Conservation (phyloP, 2,329 filamentous ascomycete genomes). For the Apiospora koreana region DNA sequence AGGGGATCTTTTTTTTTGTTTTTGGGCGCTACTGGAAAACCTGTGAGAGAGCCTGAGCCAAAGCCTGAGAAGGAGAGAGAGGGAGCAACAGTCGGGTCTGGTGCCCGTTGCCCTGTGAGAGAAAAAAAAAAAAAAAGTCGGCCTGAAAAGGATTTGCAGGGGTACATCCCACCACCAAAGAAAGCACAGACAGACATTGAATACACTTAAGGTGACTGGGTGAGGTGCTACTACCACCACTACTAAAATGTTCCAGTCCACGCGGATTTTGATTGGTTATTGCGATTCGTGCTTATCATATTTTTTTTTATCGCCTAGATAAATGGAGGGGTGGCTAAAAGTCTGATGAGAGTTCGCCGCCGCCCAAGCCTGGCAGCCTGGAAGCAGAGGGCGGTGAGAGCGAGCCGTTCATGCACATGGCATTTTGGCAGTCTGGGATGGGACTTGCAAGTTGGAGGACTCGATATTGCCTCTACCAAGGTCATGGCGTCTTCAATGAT, state of each 20-base stretch:
- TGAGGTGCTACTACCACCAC: too few relatives aligned
- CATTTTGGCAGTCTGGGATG: conserved; percentile 2
- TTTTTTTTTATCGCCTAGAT: background rate
- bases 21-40: background rate
- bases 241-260: background rate
- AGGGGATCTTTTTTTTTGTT: background rate
- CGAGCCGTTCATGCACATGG: conserved; percentile 14
- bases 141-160: conserved; percentile 7
- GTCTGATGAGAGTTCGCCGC: conserved; percentile 2
- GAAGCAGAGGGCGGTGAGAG: conserved; percentile 11
- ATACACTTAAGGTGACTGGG: background rate
- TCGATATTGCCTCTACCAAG: background rate
- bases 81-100: background rate
- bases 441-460: background rate
- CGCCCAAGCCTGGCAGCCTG: background rate
- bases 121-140: background rate
- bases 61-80: too few relatives aligned
- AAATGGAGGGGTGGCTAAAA: background rate
- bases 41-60: background rate
- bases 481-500: background rate
- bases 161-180: conserved; percentile 10
- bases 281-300: conserved; percentile 9
- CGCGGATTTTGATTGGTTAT: background rate
- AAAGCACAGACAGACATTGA: background rate
- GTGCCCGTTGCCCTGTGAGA: conserved; percentile 8